These are phyloP conservation scores for Ceratobasidium sp. DNA, from an alignment of 1,284 basidiomycete genomes.

Conservation along the genomic window DNA sequence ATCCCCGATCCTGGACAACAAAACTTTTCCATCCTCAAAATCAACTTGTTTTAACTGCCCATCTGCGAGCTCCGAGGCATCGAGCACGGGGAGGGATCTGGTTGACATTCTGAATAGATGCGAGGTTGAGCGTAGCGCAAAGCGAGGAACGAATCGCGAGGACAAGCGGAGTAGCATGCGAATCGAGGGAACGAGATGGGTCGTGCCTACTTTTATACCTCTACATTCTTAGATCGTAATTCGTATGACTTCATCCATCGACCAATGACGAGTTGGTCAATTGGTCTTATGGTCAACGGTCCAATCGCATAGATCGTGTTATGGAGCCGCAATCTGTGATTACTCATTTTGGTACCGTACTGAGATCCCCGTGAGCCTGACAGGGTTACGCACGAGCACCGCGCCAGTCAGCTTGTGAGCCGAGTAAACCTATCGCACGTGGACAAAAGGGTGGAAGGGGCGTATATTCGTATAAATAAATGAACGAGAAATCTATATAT, in stretches of 20 bases:
- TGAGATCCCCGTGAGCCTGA: too few relatives aligned
- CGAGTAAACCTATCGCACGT: too few relatives aligned
- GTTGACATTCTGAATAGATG: slow-evolving; percentile 49
- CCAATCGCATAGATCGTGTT: too few relatives aligned
- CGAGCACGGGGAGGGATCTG: slow-evolving; percentile 69
- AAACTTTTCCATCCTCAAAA: slow-evolving; percentile 77
- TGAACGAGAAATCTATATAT: not conserved
- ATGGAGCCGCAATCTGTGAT: too few relatives aligned
- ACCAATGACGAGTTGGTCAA: slow-evolving; percentile 17
- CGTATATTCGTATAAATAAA: slow-evolving; percentile 37
- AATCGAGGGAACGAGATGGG: slow-evolving; percentile 2
- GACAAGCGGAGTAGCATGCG: slow-evolving; percentile 20
- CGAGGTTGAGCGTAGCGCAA: not conserved
- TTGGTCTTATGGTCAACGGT: slow-evolving; percentile 13
- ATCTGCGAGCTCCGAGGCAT: slow-evolving; percentile 70
- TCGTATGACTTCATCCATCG: slow-evolving; percentile 26
- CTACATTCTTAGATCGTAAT: not conserved
- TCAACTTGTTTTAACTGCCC: slow-evolving; percentile 85
- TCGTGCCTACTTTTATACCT: slow-evolving; percentile 2
- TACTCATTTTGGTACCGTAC: too few relatives aligned
- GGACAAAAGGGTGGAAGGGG: slow-evolving; percentile 12
- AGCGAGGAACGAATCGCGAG: not conserved
- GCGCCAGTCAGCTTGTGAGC: too few relatives aligned
- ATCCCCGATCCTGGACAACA: slow-evolving; percentile 77
- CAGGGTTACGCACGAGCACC: too few relatives aligned